Evolutionary conservation across 306 rosid species (phyloP).

Genomic region (Rosa lucieae): DNA sequence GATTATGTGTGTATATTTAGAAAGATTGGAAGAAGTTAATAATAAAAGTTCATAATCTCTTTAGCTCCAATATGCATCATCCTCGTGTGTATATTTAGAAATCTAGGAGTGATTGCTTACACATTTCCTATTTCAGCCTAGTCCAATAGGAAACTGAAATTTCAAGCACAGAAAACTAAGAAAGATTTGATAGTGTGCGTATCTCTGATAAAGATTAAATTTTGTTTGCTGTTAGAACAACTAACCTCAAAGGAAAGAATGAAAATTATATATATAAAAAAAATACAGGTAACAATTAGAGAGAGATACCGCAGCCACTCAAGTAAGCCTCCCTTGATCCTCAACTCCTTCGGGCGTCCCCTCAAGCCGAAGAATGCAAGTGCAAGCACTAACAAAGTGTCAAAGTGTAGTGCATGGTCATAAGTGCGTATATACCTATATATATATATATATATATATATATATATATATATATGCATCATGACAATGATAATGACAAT

Average conservation of each 20-base stretch:
- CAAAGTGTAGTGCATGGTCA: slow-evolving; percentile 59
- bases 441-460: no score
- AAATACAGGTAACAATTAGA: neutral
- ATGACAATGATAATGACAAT: no score
- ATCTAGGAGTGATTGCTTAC: no score
- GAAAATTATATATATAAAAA: neutral
- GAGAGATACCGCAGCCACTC: slow-evolving; percentile 71
- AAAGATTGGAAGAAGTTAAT: no score
- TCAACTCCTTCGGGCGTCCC: slow-evolving; percentile 93
- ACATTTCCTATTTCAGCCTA: slow-evolving; percentile 23
- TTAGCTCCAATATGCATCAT: no score
- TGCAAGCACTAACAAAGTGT: slow-evolving; percentile 88
- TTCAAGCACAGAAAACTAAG: slow-evolving; percentile 33
- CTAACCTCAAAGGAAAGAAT: neutral
- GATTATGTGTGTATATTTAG: no score
- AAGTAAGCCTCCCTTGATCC: slow-evolving; percentile 83
- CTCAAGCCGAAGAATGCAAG: slow-evolving; percentile 87
- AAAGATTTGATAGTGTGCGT: neutral
- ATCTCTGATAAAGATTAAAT: neutral
- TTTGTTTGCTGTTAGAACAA: slow-evolving; percentile 9
- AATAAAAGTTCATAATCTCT: no score
- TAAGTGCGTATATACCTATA: slow-evolving; percentile 16
- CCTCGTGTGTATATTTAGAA: no score
- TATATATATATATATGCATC: no score
- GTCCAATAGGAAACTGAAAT: slow-evolving; percentile 85